Conservation (phyloP, 139 green algal genomes). For the Closterium sp. region DNA sequence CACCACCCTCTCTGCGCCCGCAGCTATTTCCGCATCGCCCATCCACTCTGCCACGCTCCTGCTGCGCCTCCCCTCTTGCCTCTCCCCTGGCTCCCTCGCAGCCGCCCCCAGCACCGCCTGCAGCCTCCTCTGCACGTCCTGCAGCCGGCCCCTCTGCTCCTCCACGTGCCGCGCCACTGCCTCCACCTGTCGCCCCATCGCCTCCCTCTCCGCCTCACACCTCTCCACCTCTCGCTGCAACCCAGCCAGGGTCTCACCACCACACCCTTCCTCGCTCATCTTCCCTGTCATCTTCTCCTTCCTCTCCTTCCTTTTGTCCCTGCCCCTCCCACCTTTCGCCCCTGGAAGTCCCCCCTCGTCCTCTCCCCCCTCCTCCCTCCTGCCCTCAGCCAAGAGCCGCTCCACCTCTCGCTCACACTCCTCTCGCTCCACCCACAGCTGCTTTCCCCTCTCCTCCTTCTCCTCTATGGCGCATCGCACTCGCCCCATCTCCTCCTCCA, state of each 20-base stretch:
- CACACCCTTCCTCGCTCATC: neutral
- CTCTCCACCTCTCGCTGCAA: neutral
- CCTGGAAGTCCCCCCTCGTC: neutral
- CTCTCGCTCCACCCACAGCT: neutral
- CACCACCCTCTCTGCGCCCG: neutral
- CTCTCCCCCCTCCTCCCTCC: neutral
- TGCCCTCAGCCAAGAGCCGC: neutral
- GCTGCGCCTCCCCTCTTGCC: neutral
- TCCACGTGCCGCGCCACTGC: neutral
- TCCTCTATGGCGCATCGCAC: neutral
- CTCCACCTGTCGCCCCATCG: neutral
- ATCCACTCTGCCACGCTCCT: neutral
- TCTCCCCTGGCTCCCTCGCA: neutral
- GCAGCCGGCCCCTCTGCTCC: neutral
- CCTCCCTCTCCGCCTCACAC: neutral
- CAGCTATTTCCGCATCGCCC: neutral
- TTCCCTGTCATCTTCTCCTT: neutral
- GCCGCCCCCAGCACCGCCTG: neutral
- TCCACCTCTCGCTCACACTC: constrained; percentile 6
- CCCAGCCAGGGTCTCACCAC: neutral
- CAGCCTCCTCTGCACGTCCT: neutral
- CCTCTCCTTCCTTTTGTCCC: neutral
- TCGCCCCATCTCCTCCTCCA: constrained; percentile 3
- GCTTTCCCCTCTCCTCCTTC: neutral
- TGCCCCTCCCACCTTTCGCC: neutral